Conservation (phyloP, 495 filamentous ascomycete genomes). For the Clohesyomyces aquaticus region DNA sequence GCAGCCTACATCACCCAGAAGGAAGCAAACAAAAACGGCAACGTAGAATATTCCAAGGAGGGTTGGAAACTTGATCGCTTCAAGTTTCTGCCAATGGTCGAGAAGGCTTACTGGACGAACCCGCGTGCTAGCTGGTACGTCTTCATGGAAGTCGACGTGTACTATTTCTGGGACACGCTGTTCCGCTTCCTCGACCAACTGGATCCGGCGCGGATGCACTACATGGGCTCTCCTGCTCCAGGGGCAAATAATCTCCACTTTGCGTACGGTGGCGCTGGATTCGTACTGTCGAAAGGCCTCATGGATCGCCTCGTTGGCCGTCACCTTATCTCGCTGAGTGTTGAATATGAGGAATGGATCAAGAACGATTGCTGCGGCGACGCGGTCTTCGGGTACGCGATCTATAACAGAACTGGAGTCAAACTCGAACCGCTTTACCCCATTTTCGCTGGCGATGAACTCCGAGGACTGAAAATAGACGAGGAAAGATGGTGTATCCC, state of each 20-base stretch:
- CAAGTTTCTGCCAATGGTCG: constrained; percentile 41
- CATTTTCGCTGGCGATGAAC: constrained; percentile 28
- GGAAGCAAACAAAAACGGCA: constrained; percentile 26
- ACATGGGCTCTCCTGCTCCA: constrained; percentile 31
- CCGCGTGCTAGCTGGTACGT: constrained; percentile 36
- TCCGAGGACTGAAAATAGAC: constrained; percentile 25
- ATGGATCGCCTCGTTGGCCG: constrained; percentile 3
- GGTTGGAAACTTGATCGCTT: constrained; percentile 34
- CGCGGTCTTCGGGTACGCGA: constrained; percentile 32
- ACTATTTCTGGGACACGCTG: constrained; percentile 39
- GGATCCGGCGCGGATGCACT: constrained; percentile 21
- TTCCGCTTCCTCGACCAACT: constrained; percentile 36
- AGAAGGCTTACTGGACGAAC: constrained; percentile 32
- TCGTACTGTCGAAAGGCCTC: constrained; percentile 38
- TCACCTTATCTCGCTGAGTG: constrained; percentile 8
- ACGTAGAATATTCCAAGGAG: constrained; percentile 29
- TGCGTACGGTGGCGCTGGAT: constrained; percentile 35
- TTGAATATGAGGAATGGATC: constrained; percentile 29
- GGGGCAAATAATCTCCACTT: constrained; percentile 21
- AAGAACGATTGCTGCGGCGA: constrained; percentile 33
- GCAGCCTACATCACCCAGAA: constrained; percentile 47
- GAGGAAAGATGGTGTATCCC: constrained; percentile 33
- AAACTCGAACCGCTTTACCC: constrained; percentile 32
- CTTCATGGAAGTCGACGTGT: constrained; percentile 36
- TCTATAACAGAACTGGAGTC: constrained; percentile 27